Evolutionary conservation across 345 rosid species (phyloP).

Genomic region (Eucalyptus decipiens): DNA sequence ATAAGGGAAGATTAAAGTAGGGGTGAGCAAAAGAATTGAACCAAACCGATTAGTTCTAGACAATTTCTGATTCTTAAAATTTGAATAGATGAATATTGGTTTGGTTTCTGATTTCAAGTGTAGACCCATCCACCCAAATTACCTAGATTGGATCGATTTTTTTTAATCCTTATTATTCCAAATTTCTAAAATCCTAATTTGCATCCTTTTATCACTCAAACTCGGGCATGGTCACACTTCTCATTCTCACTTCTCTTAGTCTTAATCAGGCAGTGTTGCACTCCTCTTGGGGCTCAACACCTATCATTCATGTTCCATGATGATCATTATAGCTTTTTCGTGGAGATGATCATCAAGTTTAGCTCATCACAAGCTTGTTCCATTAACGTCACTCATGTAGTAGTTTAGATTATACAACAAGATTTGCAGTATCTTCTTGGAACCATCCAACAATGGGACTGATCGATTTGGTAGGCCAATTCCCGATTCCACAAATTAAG

Average conservation of each 20-base stretch:
- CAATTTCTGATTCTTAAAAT: too few species aligned
- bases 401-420: background rate
- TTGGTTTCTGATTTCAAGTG: background rate
- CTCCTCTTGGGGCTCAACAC: background rate
- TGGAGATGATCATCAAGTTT: background rate
- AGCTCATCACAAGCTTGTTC: background rate
- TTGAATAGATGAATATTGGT: too few species aligned
- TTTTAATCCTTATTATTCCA: too few species aligned
- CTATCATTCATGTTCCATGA: background rate
- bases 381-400: background rate
- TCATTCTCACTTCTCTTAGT: background rate
- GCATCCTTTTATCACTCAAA: too few species aligned
- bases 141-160: background rate
- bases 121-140: accelerated
- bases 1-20: too few species aligned
- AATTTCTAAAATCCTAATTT: too few species aligned
- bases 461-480: accelerated
- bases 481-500: background rate
- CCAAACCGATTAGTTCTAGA: too few species aligned
- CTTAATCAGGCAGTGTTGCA: accelerated
- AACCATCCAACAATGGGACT: too few species aligned
- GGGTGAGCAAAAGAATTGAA: background rate
- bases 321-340: too few species aligned
- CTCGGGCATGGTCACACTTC: background rate
- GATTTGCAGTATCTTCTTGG: accelerated